These are phyloP conservation scores for Saccharomycopsis olivae DNA, from an alignment of 805 yeast genomes.

Conservation along the genomic window DNA sequence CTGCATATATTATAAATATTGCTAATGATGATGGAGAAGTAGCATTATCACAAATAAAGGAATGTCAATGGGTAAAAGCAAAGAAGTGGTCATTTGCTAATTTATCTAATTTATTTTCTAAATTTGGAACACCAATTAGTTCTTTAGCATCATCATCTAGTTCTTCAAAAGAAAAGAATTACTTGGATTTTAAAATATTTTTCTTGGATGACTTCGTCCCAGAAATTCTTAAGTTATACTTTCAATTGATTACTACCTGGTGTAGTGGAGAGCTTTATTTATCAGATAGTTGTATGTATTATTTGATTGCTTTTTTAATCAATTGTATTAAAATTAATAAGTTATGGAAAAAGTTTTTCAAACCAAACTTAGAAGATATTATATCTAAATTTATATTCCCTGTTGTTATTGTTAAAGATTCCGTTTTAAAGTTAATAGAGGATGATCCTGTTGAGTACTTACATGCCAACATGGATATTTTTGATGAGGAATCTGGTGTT, in stretches of 20 bases:
- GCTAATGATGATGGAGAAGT: constrained; percentile 21
- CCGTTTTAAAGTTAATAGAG: constrained; percentile 63
- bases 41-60: constrained; percentile 33
- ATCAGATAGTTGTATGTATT: constrained; percentile 51
- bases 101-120: constrained; percentile 54
- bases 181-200: constrained; percentile 46
- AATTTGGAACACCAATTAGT: constrained; percentile 44
- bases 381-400: constrained; percentile 70
- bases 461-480: constrained; percentile 55
- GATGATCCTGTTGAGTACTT: constrained; percentile 85
- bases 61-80: constrained; percentile 57
- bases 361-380: constrained; percentile 54
- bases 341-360: constrained; percentile 54
- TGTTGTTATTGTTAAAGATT: constrained; percentile 57
- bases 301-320: constrained; percentile 53
- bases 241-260: constrained; percentile 67
- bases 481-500: constrained; percentile 44
- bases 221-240: constrained; percentile 51
- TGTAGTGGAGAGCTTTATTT: constrained; percentile 58
- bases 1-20: constrained; percentile 33
- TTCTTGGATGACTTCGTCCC: constrained; percentile 60
- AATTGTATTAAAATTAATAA: constrained; percentile 45
- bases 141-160: constrained; percentile 6
- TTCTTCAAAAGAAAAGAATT: constrained; percentile 37
- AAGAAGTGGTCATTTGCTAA: constrained; percentile 89